Conservation (phyloP, 2,329 filamentous ascomycete species). For the Cladosporium sp. region DNA sequence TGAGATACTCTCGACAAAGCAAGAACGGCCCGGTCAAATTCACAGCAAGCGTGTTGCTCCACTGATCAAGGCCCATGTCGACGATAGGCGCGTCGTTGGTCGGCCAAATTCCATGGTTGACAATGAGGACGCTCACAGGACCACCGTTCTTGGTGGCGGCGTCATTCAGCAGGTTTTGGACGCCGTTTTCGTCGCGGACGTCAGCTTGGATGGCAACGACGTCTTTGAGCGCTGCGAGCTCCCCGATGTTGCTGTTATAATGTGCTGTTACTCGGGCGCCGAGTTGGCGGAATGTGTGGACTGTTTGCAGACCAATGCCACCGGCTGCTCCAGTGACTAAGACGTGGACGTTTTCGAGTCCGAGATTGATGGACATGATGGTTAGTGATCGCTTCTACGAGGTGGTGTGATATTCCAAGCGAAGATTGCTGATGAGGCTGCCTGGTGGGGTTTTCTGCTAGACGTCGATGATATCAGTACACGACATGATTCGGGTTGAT, state of each 20-base stretch:
- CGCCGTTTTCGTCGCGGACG: conserved; percentile 36
- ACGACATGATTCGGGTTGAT: neutral
- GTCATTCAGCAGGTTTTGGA: conserved; percentile 32
- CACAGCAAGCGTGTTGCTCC: conserved; percentile 32
- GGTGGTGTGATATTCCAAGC: neutral
- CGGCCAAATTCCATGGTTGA: conserved; percentile 41
- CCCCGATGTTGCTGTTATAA: conserved; percentile 38
- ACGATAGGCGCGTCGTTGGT: conserved; percentile 28
- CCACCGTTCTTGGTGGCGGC: conserved; percentile 38
- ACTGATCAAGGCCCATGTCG: conserved; percentile 33
- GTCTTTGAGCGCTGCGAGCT: conserved; percentile 33
- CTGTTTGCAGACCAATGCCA: conserved; percentile 34
- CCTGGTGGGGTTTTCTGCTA: neutral
- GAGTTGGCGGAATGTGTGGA: conserved; percentile 31
- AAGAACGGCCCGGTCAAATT: conserved; percentile 35
- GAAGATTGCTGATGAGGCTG: neutral
- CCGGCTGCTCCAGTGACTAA: conserved; percentile 38
- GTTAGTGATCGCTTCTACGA: neutral
- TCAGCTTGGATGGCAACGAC: conserved; percentile 34
- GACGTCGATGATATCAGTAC: neutral
- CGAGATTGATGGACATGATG: conserved; percentile 35
- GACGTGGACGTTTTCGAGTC: conserved; percentile 34
- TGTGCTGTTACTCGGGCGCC: conserved; percentile 44
- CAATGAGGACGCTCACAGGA: conserved; percentile 41
- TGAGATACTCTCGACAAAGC: conserved; percentile 30